phyloP scores from a whole-genome alignment of 768 basidiomycete species.

The Mycena olivaceomarginata region DNA sequence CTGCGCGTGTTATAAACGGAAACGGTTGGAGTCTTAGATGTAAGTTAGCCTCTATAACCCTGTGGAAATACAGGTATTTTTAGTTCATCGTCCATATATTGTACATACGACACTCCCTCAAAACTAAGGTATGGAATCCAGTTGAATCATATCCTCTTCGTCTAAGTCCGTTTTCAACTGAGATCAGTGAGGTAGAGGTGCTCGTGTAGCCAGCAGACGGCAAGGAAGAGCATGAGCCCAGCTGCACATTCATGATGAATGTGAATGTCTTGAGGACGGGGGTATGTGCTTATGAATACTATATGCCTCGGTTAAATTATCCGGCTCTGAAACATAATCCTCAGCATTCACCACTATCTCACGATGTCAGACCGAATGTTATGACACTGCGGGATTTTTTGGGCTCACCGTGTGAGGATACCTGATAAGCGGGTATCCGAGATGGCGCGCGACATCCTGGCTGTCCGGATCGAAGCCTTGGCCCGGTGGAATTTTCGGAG shows the following conservation, averaged over 20 bases:
- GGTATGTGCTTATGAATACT: constrained; percentile 9
- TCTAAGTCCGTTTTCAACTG: not conserved
- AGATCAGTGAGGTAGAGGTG: not conserved
- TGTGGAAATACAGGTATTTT: constrained; percentile 5
- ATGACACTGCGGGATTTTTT: not conserved
- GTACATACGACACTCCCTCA: not conserved
- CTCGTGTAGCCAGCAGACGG: constrained; percentile 2
- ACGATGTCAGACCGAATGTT: constrained; percentile 4
- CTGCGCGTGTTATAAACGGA: no score
- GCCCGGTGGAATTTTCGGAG: no score
- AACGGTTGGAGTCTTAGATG: no score
- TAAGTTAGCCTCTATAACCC: no score
- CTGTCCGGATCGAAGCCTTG: no score
- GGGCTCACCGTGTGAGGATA: no score
- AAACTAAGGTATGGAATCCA: constrained; percentile 3
- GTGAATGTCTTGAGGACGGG: constrained; percentile 16
- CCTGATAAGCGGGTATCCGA: no score
- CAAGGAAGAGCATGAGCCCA: constrained; percentile 17
- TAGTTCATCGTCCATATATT: constrained; percentile 5
- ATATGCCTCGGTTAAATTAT: constrained; percentile 9
- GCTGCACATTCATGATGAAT: constrained; percentile 13
- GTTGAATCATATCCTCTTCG: not conserved
- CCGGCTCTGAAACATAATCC: constrained; percentile 18
- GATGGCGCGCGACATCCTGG: no score
- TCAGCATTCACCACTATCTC: constrained; percentile 9